Conservation (phyloP, 768 basidiomycete genomes). For the Pleurotus ostreatus region DNA sequence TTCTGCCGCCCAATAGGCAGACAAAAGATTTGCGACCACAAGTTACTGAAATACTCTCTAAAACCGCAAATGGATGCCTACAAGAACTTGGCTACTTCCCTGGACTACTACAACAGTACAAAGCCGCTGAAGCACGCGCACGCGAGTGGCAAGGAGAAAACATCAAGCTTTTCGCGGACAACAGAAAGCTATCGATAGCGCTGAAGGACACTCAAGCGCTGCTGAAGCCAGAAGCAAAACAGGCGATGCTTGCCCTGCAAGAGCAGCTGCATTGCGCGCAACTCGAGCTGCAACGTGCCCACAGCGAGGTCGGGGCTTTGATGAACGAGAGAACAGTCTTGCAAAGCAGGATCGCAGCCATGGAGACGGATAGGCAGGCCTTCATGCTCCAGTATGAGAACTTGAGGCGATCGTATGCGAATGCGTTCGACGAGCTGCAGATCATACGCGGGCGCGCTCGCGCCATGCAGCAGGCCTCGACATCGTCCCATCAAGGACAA, state of each 20-base stretch:
- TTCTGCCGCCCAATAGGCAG: background rate
- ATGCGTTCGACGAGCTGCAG: background rate
- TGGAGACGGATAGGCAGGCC: background rate
- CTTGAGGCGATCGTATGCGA: background rate
- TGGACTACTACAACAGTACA: slow-evolving; percentile 33
- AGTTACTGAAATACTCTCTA: slow-evolving; percentile 40
- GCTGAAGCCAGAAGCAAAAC: slow-evolving; percentile 17
- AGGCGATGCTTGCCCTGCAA: background rate
- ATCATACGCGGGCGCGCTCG: no score
- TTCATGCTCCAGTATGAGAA: background rate
- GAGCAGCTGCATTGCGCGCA: background rate
- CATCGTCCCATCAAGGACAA: background rate
- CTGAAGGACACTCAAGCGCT: background rate
- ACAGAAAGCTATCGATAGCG: slow-evolving; percentile 22
- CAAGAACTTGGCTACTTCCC: slow-evolving; percentile 45
- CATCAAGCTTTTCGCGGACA: slow-evolving; percentile 36
- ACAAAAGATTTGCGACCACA: slow-evolving; percentile 24
- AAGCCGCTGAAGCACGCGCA: slow-evolving; percentile 27
- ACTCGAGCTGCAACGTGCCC: background rate
- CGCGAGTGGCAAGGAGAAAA: slow-evolving; percentile 30
- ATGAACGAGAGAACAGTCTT: background rate
- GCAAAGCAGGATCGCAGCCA: background rate
- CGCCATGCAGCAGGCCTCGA: background rate
- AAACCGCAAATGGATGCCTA: slow-evolving; percentile 41
- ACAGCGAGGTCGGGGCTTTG: slow-evolving; percentile 1